Percentiles rank a stretch among this genome's conserved stretches.
These are phyloP conservation scores for rapeseed (Brassica napus) DNA, from an alignment of 345 rosid genomes.

Conservation along the genomic window DNA sequence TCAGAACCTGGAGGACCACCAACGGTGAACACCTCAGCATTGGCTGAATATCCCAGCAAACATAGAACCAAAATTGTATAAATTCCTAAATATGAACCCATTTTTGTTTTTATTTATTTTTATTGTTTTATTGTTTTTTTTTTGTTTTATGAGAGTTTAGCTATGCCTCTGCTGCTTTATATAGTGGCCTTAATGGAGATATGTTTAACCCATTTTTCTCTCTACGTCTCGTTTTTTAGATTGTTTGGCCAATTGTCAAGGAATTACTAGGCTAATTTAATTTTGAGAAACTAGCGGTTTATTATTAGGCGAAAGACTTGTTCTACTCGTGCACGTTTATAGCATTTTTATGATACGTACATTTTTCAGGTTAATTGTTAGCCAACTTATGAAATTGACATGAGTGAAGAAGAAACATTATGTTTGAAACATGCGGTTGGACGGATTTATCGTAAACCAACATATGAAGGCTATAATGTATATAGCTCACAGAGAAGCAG, in stretches of 20 bases:
- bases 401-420: too few relatives aligned
- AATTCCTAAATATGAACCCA: slow-evolving; percentile 19
- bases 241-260: background rate
- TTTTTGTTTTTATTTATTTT: background rate
- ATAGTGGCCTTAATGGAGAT: background rate
- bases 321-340: slow-evolving; percentile 1
- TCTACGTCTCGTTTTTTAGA: slow-evolving; percentile 21
- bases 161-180: slow-evolving; percentile 6
- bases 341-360: background rate
- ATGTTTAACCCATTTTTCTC: slow-evolving; percentile 7
- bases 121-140: background rate
- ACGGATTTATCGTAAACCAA: too few relatives aligned
- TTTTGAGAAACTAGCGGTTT: background rate
- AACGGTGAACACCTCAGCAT: slow-evolving; percentile 26
- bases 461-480: too few relatives aligned
- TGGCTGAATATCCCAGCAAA: slow-evolving; percentile 33
- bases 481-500: too few relatives aligned
- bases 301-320: slow-evolving; percentile 8
- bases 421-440: too few relatives aligned
- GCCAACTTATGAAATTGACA: background rate
- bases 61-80: slow-evolving; percentile 18
- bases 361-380: background rate
- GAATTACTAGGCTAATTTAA: background rate
- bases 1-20: slow-evolving; percentile 23
- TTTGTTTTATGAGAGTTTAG: background rate